Conservation (phyloP, 2,329 filamentous ascomycete species). For the Paracoccidioides brasiliensis region DNA sequence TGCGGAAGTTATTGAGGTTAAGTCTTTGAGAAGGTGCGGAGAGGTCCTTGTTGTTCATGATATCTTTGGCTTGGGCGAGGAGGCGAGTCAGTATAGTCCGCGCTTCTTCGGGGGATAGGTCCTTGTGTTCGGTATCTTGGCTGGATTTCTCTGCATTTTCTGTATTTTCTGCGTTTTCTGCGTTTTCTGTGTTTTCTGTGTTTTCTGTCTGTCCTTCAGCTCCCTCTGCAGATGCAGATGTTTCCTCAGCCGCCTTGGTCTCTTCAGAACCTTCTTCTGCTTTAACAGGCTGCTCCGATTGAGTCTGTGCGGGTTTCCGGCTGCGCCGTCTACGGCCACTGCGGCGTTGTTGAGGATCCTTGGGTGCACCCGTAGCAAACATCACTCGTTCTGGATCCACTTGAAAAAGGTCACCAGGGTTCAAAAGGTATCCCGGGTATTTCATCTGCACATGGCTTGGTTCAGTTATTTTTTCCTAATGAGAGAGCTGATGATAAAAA, state of each 20-base stretch:
- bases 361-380: conserved; percentile 68
- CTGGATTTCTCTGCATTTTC: conserved; percentile 25
- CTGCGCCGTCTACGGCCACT: conserved; percentile 21
- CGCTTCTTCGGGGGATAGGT: conserved; percentile 17
- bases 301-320: conserved; percentile 16
- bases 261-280: conserved; percentile 16
- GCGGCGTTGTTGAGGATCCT: conserved; percentile 36
- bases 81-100: conserved; percentile 41
- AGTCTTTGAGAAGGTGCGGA: conserved; percentile 59
- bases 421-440: conserved; percentile 83
- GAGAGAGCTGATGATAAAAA: no score
- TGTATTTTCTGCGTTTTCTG: conserved; percentile 2
- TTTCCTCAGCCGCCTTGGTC: conserved; percentile 13
- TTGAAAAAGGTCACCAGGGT: conserved; percentile 97
- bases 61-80: conserved; percentile 44
- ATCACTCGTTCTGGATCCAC: conserved; percentile 82
- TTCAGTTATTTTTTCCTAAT: not conserved
- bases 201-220: conserved; percentile 1
- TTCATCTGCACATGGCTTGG: conserved; percentile 51
- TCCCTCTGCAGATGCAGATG: conserved; percentile 10
- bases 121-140: conserved; percentile 17
- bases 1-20: conserved; percentile 59
- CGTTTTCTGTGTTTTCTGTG: not conserved
- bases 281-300: conserved; percentile 18
- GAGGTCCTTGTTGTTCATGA: conserved; percentile 40